Conservation (phyloP, 495 filamentous ascomycete genomes). For the Podospora appendiculata region DNA sequence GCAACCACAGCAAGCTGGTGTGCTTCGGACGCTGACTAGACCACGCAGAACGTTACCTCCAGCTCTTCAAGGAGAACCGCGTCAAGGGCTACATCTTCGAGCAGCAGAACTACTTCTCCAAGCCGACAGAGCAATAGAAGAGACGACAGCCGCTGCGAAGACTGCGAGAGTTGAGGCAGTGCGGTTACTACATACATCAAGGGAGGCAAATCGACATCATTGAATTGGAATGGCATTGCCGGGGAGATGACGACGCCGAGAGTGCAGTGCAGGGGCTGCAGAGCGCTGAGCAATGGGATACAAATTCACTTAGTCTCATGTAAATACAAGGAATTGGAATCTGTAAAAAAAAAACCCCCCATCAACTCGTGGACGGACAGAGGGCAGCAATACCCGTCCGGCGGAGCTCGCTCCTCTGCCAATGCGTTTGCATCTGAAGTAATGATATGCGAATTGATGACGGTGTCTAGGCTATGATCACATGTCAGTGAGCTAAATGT, state of each 20-base stretch:
- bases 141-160: too few species aligned
- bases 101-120: constrained; percentile 78
- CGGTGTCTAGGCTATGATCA: too few species aligned
- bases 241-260: background rate
- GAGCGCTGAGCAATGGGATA: background rate
- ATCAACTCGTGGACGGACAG: background rate
- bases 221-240: background rate
- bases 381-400: too few species aligned
- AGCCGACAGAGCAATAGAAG: constrained; percentile 26
- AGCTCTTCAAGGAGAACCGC: constrained; percentile 75
- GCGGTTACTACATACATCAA: too few species aligned
- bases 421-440: too few species aligned
- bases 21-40: background rate
- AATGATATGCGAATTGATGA: too few species aligned
- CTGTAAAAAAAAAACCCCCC: background rate
- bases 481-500: too few species aligned
- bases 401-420: too few species aligned
- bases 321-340: background rate
- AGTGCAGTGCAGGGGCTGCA: background rate
- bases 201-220: background rate
- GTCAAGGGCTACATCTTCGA: constrained; percentile 84
- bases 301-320: background rate
- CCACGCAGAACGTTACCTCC: constrained; percentile 78
- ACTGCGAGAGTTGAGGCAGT: too few species aligned
- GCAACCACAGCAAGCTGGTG: background rate